These are phyloP conservation scores for Zarea fungicola DNA, from an alignment of 2,329 filamentous ascomycete species.

Conservation along the genomic window DNA sequence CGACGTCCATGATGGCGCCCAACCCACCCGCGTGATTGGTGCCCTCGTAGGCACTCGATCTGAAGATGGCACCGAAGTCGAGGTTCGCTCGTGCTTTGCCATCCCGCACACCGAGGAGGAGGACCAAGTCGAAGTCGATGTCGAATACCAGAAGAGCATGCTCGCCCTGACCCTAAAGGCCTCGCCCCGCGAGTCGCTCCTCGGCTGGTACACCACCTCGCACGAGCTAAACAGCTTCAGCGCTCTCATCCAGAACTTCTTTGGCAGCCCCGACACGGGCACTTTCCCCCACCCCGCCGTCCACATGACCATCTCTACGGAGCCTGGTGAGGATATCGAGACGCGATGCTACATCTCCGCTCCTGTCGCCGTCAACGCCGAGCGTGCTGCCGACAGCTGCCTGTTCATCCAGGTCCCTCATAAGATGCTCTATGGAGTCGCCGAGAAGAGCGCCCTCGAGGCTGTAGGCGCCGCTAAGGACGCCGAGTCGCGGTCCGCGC, in stretches of 20 bases:
- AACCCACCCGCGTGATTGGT: conserved; percentile 94
- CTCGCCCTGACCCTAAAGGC: conserved; percentile 89
- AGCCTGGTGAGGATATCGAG: conserved; percentile 82
- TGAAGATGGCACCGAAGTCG: conserved; percentile 94
- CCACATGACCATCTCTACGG: conserved; percentile 89
- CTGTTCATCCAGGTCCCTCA: conserved; percentile 97
- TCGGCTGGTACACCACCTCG: conserved; percentile 98
- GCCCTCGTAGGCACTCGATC: conserved; percentile 88
- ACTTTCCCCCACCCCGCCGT: conserved; percentile 97
- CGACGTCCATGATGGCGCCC: conserved; percentile 60
- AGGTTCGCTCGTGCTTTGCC: conserved; percentile 93
- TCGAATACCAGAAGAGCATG: conserved; percentile 99
- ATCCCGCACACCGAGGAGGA: conserved; percentile 98
- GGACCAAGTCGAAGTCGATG: conserved; percentile 98
- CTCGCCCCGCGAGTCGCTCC: conserved; percentile 85
- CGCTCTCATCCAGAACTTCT: conserved; percentile 97
- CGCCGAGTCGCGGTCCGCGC: conserved; percentile 65
- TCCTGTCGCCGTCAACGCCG: conserved; percentile 88
- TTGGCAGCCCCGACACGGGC: conserved; percentile 91
- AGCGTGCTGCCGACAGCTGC: conserved; percentile 92
- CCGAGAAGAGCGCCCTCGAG: conserved; percentile 64
- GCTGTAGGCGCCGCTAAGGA: conserved; percentile 79
- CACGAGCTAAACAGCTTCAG: conserved; percentile 97
- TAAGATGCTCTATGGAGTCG: conserved; percentile 83
- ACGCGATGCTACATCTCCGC: conserved; percentile 92